Evolutionary conservation across 2,329 filamentous ascomycete species (phyloP), one percentile per base, ranked within the genome.

Genomic region (Exophiala calicioides): DNA sequence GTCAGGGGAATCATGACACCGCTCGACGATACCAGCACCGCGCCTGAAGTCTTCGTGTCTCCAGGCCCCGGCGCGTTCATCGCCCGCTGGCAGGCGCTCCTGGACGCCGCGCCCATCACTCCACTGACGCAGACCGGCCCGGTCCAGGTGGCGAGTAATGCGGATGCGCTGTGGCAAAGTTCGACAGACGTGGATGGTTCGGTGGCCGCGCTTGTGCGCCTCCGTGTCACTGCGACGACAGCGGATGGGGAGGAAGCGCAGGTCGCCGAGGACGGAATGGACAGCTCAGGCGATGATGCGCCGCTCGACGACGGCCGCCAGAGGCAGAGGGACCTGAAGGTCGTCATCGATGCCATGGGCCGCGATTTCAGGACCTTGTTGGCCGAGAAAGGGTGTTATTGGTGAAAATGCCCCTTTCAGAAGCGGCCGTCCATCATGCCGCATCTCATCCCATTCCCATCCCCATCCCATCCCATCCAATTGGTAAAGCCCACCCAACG

Each of bases 11-110:
- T n/a, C n/a, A n/a, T 3, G 19, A 20, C 31, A 48, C 34, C 24
- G 26, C 18, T 1, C n/a, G n/a, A n/a, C n/a, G n/a, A n/a, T n/a
- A n/a, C n/a, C n/a, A n/a, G n/a, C 23, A 21, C 50, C 4, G 36
- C 52, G 3, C 51, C 53, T 3, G 39, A 49, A 32, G 42, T 57
- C 3, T 42, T 47, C 8, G 53, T 69, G 26, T 76, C 77, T 42
- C 74, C 73, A 18, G 86, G 85, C 0, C 86, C 87, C 0, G 87
- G 87, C 1, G 79, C 85, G 35, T 90, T 86, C 60, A 76, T 90
- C 18, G 75, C 79, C 1, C 77, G 81, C 38, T 90, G 87, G 86
- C 84, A 89, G 62, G 71, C 78, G 1, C 70, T 90, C 5, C 71
- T 90, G 3, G 83, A 90, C 61, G 70, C 75, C n/a, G 87, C 86